These are phyloP conservation scores for Cicer pinnatifidum DNA, from an alignment of 306 rosid species.

Conservation along the genomic window DNA sequence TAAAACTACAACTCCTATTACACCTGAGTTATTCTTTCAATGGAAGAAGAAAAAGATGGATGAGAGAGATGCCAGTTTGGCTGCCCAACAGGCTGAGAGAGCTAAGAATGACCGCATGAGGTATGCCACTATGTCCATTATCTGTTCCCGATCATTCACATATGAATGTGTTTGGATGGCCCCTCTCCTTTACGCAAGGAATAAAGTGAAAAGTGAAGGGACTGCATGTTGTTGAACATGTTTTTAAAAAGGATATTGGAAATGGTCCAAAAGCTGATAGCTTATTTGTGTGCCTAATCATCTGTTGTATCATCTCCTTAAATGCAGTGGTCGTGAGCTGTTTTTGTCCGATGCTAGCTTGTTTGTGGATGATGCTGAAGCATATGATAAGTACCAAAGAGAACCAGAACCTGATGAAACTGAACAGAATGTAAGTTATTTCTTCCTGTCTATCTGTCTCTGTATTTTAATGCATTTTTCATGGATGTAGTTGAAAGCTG, in stretches of 20 bases:
- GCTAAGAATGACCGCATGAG: slow-evolving; percentile 98
- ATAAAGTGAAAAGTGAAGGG: slow-evolving; percentile 3
- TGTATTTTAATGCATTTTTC: slow-evolving; percentile 1
- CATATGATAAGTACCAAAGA: slow-evolving; percentile 81
- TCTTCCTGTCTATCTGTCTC: slow-evolving; percentile 15
- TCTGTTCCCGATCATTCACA: not conserved
- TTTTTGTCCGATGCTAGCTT: slow-evolving; percentile 87
- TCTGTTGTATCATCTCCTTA: slow-evolving; percentile 32
- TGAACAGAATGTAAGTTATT: slow-evolving; percentile 61
- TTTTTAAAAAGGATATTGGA: slow-evolving; percentile 9
- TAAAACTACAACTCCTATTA: slow-evolving; percentile 76
- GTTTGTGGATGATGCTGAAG: slow-evolving; percentile 98
- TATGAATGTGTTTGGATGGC: not conserved
- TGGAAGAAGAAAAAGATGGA: slow-evolving; percentile 90
- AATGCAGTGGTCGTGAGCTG: slow-evolving; percentile 77
- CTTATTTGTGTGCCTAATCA: slow-evolving; percentile 4
- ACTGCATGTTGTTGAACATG: slow-evolving; percentile 29
- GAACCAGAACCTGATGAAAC: slow-evolving; percentile 59
- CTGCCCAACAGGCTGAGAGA: slow-evolving; percentile 89
- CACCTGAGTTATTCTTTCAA: slow-evolving; percentile 77
- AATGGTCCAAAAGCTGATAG: slow-evolving; percentile 12
- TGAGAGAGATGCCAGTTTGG: slow-evolving; percentile 88
- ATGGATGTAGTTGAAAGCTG: not conserved
- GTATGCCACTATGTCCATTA: slow-evolving; percentile 60
- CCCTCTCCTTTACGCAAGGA: not conserved